These are phyloP conservation scores for Scleroderma bovista DNA, from an alignment of 768 basidiomycete species.

Conservation along the genomic window DNA sequence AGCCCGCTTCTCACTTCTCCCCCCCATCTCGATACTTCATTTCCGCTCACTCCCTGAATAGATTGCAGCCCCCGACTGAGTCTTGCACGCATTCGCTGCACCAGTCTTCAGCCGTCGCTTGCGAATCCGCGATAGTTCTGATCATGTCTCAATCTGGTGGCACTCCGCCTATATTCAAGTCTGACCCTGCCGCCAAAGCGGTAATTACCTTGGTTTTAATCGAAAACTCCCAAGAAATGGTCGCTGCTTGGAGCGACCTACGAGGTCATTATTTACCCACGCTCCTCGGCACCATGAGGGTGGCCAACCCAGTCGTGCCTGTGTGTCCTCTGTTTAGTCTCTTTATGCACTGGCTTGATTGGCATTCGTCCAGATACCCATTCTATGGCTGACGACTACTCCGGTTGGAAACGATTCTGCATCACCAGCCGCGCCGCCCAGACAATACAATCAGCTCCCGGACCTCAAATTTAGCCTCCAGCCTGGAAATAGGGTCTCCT, in stretches of 20 bases:
- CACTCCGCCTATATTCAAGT: slow-evolving; percentile 17
- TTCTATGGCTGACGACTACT: slow-evolving; percentile 43
- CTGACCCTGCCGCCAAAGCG: slow-evolving; percentile 11
- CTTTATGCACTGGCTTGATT: slow-evolving; percentile 1
- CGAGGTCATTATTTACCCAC: slow-evolving; percentile 40
- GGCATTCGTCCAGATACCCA: slow-evolving; percentile 21
- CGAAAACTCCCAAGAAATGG: slow-evolving; percentile 49
- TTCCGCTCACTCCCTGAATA: slow-evolving; percentile 5
- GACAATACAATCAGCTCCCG: slow-evolving; percentile 37
- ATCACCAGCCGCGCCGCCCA: slow-evolving; percentile 23
- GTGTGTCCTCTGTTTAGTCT: slow-evolving; percentile 28
- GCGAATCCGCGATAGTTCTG: slow-evolving; percentile 8
- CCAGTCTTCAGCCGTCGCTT: slow-evolving; percentile 7
- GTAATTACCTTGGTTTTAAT: slow-evolving; percentile 43
- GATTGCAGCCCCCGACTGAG: not conserved
- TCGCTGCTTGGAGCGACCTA: slow-evolving; percentile 43
- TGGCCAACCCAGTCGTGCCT: slow-evolving; percentile 33
- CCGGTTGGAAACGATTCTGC: slow-evolving; percentile 29
- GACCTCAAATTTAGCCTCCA: slow-evolving; percentile 40
- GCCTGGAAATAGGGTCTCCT: slow-evolving; percentile 41
- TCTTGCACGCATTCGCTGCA: not conserved
- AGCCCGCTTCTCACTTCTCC: slow-evolving; percentile 1
- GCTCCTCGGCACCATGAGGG: slow-evolving; percentile 38
- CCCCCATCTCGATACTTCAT: slow-evolving; percentile 2
- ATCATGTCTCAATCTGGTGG: slow-evolving; percentile 8